Evolutionary conservation across 2,329 filamentous ascomycete genomes (phyloP), one percentile per base, ranked within the genome.

Genomic region (Juglanconis oblonga): DNA sequence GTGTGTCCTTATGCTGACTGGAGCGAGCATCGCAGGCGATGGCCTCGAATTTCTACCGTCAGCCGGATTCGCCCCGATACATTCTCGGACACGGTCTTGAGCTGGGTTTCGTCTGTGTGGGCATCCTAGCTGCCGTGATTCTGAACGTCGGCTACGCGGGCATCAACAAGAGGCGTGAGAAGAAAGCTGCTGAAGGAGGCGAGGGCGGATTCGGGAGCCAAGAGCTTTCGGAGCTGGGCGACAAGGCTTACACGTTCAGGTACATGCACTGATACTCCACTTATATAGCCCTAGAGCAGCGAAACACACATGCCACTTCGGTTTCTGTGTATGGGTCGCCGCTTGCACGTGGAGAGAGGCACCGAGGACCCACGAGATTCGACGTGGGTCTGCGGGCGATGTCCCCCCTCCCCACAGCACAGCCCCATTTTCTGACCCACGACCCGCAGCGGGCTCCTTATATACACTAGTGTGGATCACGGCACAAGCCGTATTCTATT

Each of bases 1-100:
- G 7, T n/a, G 7, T n/a, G 24, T 3, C 1, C 11, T 13, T 1
- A n/a, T 9, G n/a, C 59, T 63, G 35, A 58, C 52, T 3, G 17
- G 17, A 24, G 17, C 17, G 17, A 24, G 11, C 71, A 73, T 63
- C 74, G 77, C 55, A 86, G 83, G 87, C 87, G 1, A 88, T 90
- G 82, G 85, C 87, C 0, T 87, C 86, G 5, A 91, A 91, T 67
- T 90, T 91, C 66, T 91, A 91, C 66, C 80, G 87, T 3, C 69
- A 74, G 33, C 71, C 70, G 4, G 81, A 84, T 60, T 67, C 68
- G 1, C 81, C 82, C 0, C 73, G 76, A 4, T 85, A 82, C 55
- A 72, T 76, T 4, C 70, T 84, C 0, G 81, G 82, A 0, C 52
- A 56, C 6, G 38, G 68, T 0, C 66, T 84, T 11, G 80, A 84